Evolutionary conservation across 73 alveolate species (phyloP).

Genomic region (Paramecium caudatum): DNA sequence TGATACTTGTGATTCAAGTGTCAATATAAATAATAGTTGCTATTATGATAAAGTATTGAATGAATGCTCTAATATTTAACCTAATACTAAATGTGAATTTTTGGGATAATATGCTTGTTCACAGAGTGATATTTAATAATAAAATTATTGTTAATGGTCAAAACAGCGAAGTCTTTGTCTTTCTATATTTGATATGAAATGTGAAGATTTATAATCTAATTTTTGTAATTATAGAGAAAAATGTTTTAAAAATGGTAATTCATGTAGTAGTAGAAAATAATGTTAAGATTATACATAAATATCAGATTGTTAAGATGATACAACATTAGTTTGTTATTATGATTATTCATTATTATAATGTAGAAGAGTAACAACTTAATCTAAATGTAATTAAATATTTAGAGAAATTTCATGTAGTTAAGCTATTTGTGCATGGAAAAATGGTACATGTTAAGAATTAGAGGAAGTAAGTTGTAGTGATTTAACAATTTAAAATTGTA

Average conservation of each 20-base stretch:
- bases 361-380: neutral
- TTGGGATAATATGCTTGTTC: neutral
- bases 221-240: neutral
- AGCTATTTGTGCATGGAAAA: neutral
- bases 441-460: neutral
- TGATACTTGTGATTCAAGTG: neutral
- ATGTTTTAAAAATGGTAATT: neutral
- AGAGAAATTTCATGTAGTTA: neutral
- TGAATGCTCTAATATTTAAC: neutral
- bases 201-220: neutral
- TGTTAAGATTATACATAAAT: neutral
- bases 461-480: conserved; percentile 1
- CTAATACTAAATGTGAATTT: neutral
- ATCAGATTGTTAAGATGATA: neutral
- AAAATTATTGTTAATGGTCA: neutral
- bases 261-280: neutral
- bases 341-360: neutral
- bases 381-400: neutral
- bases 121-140: neutral
- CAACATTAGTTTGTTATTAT: neutral
- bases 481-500: neutral
- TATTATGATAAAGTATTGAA: neutral
- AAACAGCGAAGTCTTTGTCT: neutral
- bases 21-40: neutral
- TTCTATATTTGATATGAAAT: neutral